Conservation (phyloP, 352 stramenopile genomes). For the Globisporangium recalcitrans region DNA sequence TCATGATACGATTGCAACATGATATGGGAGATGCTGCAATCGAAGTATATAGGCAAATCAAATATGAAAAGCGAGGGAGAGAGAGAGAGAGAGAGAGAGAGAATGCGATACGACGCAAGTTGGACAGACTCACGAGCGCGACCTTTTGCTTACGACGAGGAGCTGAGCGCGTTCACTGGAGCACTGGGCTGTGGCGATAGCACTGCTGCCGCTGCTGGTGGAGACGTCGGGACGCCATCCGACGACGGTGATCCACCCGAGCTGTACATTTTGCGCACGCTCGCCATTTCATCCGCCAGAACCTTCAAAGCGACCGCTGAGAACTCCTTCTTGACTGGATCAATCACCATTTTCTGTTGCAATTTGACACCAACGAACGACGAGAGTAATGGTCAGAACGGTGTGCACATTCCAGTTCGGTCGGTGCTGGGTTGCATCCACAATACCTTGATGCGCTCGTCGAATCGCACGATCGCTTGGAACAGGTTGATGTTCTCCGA, state of each 20-base stretch:
- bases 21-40: too few relatives aligned
- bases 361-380: not conserved
- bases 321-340: constrained; percentile 80
- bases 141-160: not conserved
- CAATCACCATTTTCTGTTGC: constrained; percentile 77
- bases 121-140: not conserved
- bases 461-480: constrained; percentile 70
- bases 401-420: not conserved
- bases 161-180: too few relatives aligned
- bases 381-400: not conserved
- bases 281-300: constrained; percentile 52
- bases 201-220: not conserved
- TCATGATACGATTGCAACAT: too few relatives aligned
- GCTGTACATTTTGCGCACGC: constrained; percentile 47
- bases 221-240: not conserved
- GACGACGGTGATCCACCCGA: too few relatives aligned
- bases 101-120: not conserved
- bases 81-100: not conserved
- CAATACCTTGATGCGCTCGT: constrained; percentile 75
- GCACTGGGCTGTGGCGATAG: not conserved
- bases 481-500: constrained; percentile 73
- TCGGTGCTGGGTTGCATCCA: not conserved
- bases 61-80: not conserved
- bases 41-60: not conserved
- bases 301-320: constrained; percentile 48